A percentile compares a stretch with the other conserved stretches of the same genome.
Conservation (phyloP, 2,329 filamentous ascomycete genomes). For the Trichoderma sp. region DNA sequence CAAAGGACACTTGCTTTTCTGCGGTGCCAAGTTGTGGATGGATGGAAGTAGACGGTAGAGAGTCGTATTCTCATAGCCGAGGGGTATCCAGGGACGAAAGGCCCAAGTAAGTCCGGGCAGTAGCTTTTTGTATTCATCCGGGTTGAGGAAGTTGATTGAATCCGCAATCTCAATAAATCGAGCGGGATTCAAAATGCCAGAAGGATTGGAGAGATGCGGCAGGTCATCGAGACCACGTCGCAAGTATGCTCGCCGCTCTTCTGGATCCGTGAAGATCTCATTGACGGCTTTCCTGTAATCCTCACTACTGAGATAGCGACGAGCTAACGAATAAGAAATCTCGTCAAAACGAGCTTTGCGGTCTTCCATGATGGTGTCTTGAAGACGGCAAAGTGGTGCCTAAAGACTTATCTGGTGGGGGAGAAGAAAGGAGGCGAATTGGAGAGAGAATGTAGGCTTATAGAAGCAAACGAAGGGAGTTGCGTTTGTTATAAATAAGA, state of each 20-base stretch:
- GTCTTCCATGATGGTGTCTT: neutral
- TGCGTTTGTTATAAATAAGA: neutral
- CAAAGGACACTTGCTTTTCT: neutral
- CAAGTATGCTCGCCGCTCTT: neutral
- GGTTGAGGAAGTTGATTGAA: neutral
- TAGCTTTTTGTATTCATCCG: neutral
- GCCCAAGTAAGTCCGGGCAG: conserved; percentile 4
- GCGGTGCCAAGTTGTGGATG: neutral
- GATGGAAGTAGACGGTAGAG: conserved; percentile 8
- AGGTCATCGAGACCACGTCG: neutral
- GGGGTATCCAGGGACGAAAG: conserved; percentile 4
- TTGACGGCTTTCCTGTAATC: neutral
- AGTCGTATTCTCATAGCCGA: conserved; percentile 1
- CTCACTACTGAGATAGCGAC: neutral
- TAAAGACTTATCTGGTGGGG: neutral
- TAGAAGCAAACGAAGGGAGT: neutral
- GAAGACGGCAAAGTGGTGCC: neutral
- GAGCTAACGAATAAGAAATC: neutral
- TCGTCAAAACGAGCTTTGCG: conserved; percentile 8
- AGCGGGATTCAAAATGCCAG: neutral
- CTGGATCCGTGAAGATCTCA: neutral
- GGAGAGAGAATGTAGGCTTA: no score
- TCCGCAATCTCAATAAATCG: conserved; percentile 1
- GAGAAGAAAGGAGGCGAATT: neutral
- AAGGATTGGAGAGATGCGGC: neutral